Conservation (phyloP, 345 rosid species). For the Pugionium cornutum region DNA sequence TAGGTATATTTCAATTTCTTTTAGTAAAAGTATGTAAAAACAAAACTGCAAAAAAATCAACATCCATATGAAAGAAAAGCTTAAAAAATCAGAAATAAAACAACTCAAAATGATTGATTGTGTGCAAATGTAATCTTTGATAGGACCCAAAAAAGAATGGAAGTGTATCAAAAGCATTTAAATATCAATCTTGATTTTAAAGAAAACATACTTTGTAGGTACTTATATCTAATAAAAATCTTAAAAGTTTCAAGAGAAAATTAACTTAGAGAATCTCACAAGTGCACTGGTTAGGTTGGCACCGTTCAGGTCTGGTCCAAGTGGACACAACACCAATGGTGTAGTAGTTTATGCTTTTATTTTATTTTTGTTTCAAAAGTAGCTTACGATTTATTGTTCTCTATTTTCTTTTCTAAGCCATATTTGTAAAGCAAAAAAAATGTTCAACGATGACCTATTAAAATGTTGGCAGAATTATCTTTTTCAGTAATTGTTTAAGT, state of each 20-base stretch:
- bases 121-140: slow-evolving; percentile 24
- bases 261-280: slow-evolving; percentile 1
- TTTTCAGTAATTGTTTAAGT: no score
- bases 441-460: no score
- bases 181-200: slow-evolving; percentile 27
- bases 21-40: slow-evolving; percentile 12
- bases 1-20: slow-evolving; percentile 25
- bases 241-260: not conserved
- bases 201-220: not conserved
- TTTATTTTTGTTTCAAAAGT: no score
- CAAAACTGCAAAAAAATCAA: slow-evolving; percentile 23
- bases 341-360: not conserved
- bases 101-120: slow-evolving; percentile 33
- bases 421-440: no score
- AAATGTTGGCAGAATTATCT: no score
- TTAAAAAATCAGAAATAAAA: not conserved
- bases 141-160: slow-evolving; percentile 36
- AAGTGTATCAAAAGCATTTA: slow-evolving; percentile 31
- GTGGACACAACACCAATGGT: not conserved
- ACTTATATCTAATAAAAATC: not conserved
- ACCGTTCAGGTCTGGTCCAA: slow-evolving; percentile 16
- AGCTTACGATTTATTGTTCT: not conserved
- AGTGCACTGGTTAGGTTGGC: slow-evolving; percentile 14
- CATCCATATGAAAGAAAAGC: slow-evolving; percentile 22
- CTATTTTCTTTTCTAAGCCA: not conserved